A percentile compares a stretch with the other conserved stretches of the same genome.
phyloP scores from a whole-genome alignment of 345 rosid species.

The Clarkia xantiana region DNA sequence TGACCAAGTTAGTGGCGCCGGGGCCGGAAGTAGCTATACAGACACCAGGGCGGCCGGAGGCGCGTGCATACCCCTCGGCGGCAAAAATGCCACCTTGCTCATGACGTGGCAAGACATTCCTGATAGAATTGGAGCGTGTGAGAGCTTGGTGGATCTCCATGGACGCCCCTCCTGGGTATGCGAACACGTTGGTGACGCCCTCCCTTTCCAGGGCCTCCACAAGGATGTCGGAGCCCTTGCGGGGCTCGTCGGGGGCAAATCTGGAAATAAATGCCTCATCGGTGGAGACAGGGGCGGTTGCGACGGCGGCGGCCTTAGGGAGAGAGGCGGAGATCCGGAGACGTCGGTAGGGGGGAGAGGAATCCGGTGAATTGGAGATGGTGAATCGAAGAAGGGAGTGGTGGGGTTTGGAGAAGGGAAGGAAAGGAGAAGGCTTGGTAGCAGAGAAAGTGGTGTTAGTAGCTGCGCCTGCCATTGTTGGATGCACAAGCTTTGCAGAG shows the following conservation, averaged over 20 bases:
- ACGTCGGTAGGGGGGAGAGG: slow-evolving; percentile 17
- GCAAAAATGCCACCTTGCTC: slow-evolving; percentile 96
- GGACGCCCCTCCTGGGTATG: slow-evolving; percentile 93
- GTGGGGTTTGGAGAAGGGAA: slow-evolving; percentile 6
- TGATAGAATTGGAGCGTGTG: slow-evolving; percentile 64
- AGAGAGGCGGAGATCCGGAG: slow-evolving; percentile 13
- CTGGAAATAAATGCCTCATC: slow-evolving; percentile 21
- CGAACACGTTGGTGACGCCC: slow-evolving; percentile 73
- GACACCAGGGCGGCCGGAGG: slow-evolving; percentile 76
- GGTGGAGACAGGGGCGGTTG: slow-evolving; percentile 8
- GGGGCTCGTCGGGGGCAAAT: slow-evolving; percentile 51
- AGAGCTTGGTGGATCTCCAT: slow-evolving; percentile 99
- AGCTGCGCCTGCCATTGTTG: slow-evolving; percentile 11
- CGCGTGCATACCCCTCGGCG: slow-evolving; percentile 85
- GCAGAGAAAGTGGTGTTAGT: slow-evolving; percentile 4
- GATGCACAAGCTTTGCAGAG: background rate
- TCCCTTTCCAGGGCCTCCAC: slow-evolving; percentile 85
- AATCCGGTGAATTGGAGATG: slow-evolving; percentile 14
- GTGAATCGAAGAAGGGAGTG: slow-evolving; percentile 2
- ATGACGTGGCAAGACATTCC: slow-evolving; percentile 86
- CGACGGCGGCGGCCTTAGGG: slow-evolving; percentile 15
- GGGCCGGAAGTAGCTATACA: slow-evolving; percentile 97
- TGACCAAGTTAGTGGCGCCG: slow-evolving; percentile 81
- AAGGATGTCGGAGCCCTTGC: slow-evolving; percentile 86
- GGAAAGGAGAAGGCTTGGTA: background rate